Evolutionary conservation across 805 yeast genomes (phyloP), one percentile per base, ranked within the genome.

Genomic region (Ogataea saltuana): DNA sequence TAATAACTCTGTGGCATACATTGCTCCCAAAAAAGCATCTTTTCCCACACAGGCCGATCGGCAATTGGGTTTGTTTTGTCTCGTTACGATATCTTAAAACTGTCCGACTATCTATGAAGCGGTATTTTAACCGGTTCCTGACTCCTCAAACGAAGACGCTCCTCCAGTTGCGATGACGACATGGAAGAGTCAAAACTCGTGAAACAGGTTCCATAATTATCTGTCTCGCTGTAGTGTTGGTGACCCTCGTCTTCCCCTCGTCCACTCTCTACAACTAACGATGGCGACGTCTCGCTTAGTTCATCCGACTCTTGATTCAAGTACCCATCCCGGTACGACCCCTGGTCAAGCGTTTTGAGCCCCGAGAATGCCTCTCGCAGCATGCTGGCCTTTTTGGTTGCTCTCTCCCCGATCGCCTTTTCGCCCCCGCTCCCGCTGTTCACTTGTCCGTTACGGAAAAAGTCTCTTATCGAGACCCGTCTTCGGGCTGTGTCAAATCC

Each of bases 401-500:
- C 41, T 20, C 11, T 16, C 19, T 17, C 23, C 16, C 30, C 36
- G 8, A 20, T 18, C 23, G 25, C 19, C 20, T 15, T 21, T n/a
- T n/a, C n/a, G n/a, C n/a, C n/a, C n/a, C n/a, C n/a, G n/a, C n/a
- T n/a, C n/a, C n/a, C n/a, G n/a, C n/a, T n/a, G n/a, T n/a, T n/a
- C n/a, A n/a, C n/a, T 30, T 19, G 3, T 10, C 29, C 26, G 12
- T 15, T 33, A 18, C 36, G 33, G 32, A 43, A 43, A 32, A 38
- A 38, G 6, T 43, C 46, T 12, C 46, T 25, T 6, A 43, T 38
- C 17, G 46, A 43, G 8, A 43, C 46, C 26, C 43, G 20, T 33
- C 46, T 33, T 25, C 36, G 28, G 13, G 46, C 15, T 11, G 30
- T 21, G n/a, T 19, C 29, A 23, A 36, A 18, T 15, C 38, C 38